These are phyloP conservation scores for Mortierella sp. DNA, from an alignment of 371 early-diverging fungal species.

Conservation along the genomic window DNA sequence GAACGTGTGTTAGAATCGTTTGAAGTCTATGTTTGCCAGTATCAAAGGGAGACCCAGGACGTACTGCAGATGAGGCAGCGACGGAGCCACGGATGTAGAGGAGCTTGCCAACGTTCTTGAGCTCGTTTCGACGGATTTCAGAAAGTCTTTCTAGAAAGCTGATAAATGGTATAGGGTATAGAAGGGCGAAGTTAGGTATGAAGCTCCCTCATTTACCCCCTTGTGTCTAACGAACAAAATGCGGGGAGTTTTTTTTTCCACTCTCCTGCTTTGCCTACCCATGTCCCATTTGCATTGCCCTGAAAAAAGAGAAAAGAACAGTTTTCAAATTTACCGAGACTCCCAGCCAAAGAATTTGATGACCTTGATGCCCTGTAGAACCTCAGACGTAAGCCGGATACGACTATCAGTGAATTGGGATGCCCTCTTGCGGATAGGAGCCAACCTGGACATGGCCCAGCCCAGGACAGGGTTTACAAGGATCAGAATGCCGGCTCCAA, in stretches of 20 bases:
- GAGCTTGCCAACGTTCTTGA: slow-evolving; percentile 22
- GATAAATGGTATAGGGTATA: slow-evolving; percentile 13
- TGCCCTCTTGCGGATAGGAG: slow-evolving; percentile 51
- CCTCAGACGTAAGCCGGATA: slow-evolving; percentile 55
- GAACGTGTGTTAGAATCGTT: neutral
- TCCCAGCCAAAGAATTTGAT: slow-evolving; percentile 72
- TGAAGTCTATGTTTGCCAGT: too few relatives aligned
- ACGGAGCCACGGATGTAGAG: slow-evolving; percentile 43
- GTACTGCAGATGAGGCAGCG: slow-evolving; percentile 45
- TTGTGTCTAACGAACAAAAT: neutral
- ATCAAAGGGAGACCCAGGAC: too few relatives aligned
- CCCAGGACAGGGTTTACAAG: slow-evolving; percentile 50
- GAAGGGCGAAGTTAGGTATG: neutral
- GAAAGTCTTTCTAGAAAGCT: slow-evolving; percentile 36
- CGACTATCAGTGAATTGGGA: slow-evolving; percentile 52
- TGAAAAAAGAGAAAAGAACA: slow-evolving; percentile 53
- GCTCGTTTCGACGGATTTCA: slow-evolving; percentile 28
- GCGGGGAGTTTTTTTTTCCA: neutral
- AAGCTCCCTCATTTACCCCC: neutral
- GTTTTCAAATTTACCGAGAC: slow-evolving; percentile 55
- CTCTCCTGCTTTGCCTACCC: too few relatives aligned
- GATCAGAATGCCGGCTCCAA: slow-evolving; percentile 60
- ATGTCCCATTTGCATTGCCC: too few relatives aligned
- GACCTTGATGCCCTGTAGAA: slow-evolving; percentile 56
- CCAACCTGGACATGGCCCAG: slow-evolving; percentile 43